Evolutionary conservation across 331 rosid species (phyloP), one percentile per base, ranked within the genome.

Genomic region (Quercus phellos): DNA sequence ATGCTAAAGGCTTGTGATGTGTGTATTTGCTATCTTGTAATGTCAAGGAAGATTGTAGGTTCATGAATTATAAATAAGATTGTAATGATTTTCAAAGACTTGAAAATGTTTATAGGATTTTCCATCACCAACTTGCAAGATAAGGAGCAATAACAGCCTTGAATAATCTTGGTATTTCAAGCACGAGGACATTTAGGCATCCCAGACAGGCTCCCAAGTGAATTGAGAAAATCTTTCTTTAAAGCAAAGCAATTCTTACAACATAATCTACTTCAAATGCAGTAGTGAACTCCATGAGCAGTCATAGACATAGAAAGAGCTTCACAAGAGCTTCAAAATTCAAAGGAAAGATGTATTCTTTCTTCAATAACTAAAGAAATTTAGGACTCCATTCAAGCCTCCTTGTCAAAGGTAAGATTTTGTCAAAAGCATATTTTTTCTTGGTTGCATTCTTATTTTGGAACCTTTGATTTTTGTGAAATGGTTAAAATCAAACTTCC

Each of bases 281-380:
- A 88, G 98, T 35, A 91, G 94, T 94, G 92, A 86, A 88, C 91
- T 90, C 96, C 87, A 94, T 38, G 11, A 38, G 46, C 11, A 38
- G 38, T 34, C 7, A 34, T 34, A 34, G 38, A 34, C 38, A 34
- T 34, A 34, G 38, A 34, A 34, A 34, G 7, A 34, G 38, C 38
- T 34, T 5, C 38, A 5, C 38, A 34, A 34, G 38, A 34, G 38
- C 38, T 34, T 34, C 38, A 34, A 34, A 34, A 34, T 34, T 34
- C 38, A 5, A 34, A 34, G 38, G 38, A 34, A 34, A 34, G 38
- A 55, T 74, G 78, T 51, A 68, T 82, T 70, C 71, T 70, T 75
- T 35, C 90, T 53, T 77, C 87, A 12, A 85, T 87, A 78, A 75
- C 60, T 53, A 80, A 85, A 79, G 91, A 87, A 79, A 87, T 92